A percentile compares a stretch with the other conserved stretches of the same genome.
phyloP scores from a whole-genome alignment of 2,329 filamentous ascomycete genomes.

The Cryoendolithus antarcticus region DNA sequence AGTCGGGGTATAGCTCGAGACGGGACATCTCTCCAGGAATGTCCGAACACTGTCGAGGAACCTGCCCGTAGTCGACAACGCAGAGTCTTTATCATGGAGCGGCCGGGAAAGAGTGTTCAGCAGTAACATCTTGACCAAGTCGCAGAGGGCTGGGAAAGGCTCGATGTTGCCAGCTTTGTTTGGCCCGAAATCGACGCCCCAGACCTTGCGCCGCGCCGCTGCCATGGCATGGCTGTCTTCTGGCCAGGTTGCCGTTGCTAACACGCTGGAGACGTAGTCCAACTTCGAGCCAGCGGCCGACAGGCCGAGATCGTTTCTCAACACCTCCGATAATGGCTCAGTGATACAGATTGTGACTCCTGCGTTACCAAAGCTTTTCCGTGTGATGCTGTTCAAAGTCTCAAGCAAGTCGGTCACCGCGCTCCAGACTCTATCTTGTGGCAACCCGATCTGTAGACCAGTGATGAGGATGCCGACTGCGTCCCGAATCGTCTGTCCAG shows the following conservation, averaged over 20 bases:
- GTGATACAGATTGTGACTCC: constrained; percentile 54
- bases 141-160: constrained; percentile 56
- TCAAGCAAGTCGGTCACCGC: too few species aligned
- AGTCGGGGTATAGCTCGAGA: constrained; percentile 16
- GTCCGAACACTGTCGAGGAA: too few species aligned
- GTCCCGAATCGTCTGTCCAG: constrained; percentile 57
- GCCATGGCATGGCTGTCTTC: constrained; percentile 53
- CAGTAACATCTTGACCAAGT: constrained; percentile 44
- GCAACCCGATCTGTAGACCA: constrained; percentile 33
- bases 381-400: too few species aligned
- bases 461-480: constrained; percentile 54
- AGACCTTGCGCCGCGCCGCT: constrained; percentile 51
- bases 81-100: too few species aligned
- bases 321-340: constrained; percentile 33
- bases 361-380: constrained; percentile 41
- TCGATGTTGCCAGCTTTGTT: constrained; percentile 33
- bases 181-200: constrained; percentile 39
- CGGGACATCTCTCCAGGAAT: too few species aligned
- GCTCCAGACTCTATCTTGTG: too few species aligned
- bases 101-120: constrained; percentile 3
- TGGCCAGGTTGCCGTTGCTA: constrained; percentile 33
- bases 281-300: too few species aligned
- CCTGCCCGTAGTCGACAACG: too few species aligned
- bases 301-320: too few species aligned
- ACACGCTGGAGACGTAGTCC: constrained; percentile 5